Percentiles rank a stretch among this genome's conserved stretches.
These are phyloP conservation scores for Syncephalis plumigaleata DNA, from an alignment of 371 early-diverging fungal genomes.

Conservation along the genomic window DNA sequence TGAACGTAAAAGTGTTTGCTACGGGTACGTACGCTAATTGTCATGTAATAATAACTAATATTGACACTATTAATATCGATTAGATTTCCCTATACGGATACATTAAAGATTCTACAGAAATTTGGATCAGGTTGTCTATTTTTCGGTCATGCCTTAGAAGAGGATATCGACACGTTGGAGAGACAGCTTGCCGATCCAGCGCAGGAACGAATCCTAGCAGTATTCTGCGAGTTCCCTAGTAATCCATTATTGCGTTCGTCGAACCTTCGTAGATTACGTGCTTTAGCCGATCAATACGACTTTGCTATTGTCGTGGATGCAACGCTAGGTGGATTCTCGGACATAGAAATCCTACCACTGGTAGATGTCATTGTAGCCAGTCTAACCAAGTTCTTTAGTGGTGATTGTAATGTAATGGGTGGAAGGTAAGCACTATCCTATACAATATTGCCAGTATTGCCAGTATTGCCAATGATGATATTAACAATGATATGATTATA, in stretches of 20 bases:
- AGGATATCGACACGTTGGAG: constrained; percentile 53
- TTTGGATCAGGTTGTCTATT: constrained; percentile 81
- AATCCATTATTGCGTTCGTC: constrained; percentile 82
- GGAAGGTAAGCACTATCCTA: constrained; percentile 70
- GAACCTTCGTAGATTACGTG: constrained; percentile 49
- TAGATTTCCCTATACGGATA: constrained; percentile 88
- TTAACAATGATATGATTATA: constrained; percentile 10
- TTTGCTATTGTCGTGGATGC: constrained; percentile 84
- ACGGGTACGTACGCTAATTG: constrained; percentile 43
- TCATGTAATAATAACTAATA: not conserved
- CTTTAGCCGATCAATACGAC: constrained; percentile 52
- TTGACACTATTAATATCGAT: not conserved
- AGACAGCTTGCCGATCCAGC: constrained; percentile 16
- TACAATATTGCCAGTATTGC: constrained; percentile 1
- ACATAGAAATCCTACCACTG: constrained; percentile 52
- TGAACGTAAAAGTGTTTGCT: constrained; percentile 63
- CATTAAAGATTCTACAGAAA: constrained; percentile 84
- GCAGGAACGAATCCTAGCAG: constrained; percentile 44
- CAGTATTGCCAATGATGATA: constrained; percentile 1
- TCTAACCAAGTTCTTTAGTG: constrained; percentile 85
- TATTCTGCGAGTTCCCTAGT: constrained; percentile 87
- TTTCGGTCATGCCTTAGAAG: constrained; percentile 59
- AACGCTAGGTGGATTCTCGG: constrained; percentile 84
- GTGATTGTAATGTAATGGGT: constrained; percentile 95
- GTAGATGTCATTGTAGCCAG: constrained; percentile 86